Evolutionary conservation across 2,329 filamentous ascomycete genomes (phyloP).

Genomic region (Pseudogymnoascus pannorum): DNA sequence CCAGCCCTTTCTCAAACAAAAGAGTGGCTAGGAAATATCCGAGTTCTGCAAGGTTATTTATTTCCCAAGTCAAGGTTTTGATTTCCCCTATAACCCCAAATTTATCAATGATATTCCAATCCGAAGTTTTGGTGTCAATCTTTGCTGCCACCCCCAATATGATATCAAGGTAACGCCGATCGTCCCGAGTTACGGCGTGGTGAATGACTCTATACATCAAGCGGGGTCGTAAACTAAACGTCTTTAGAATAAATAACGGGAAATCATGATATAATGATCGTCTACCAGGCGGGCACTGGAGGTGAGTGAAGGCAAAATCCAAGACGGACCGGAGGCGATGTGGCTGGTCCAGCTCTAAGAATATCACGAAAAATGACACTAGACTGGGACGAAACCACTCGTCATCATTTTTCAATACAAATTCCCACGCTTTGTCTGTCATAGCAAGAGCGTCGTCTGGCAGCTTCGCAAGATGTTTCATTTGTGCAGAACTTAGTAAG

Average conservation of each 20-base stretch:
- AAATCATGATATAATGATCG: not conserved
- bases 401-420: not conserved
- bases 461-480: not conserved
- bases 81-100: not conserved
- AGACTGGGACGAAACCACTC: not conserved
- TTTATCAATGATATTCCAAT: not conserved
- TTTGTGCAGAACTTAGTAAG: not conserved
- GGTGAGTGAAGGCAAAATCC: not conserved
- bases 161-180: not conserved
- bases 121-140: not conserved
- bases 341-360: not conserved
- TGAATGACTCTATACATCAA: not conserved
- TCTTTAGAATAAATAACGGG: not conserved
- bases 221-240: not conserved
- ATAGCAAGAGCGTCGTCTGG: not conserved
- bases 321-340: not conserved
- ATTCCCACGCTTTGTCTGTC: not conserved
- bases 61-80: not conserved
- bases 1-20: not conserved
- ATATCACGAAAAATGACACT: not conserved
- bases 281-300: not conserved
- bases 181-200: not conserved
- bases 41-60: not conserved
- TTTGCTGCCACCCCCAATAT: not conserved
- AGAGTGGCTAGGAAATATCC: not conserved